Evolutionary conservation across 2,329 filamentous ascomycete species (phyloP), one percentile per base, ranked within the genome.

Genomic region (Sporothrix dimorphospora): DNA sequence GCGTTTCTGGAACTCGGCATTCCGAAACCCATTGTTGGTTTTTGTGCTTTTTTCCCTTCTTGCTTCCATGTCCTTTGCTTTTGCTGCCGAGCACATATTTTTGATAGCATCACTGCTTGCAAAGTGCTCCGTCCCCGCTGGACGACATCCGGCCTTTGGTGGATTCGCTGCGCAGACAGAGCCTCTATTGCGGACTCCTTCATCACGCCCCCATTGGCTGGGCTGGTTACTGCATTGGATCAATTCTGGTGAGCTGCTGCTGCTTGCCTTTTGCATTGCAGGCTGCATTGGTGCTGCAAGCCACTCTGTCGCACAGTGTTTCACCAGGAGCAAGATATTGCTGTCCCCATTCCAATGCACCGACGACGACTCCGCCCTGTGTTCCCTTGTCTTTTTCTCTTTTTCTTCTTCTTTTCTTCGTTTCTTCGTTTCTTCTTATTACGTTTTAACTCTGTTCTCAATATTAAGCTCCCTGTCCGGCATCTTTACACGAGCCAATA

Each of bases 171-270:
- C 45, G 59, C 59, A 63, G 59, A 42, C 21, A 42, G 59, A 63
- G 42, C 42, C 45, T 34, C 61, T 21, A 45, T 14, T 11, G 11
- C 4, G 5, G n/a, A 19, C 59, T n/a, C 24, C 21, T 47, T 42
- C 34, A n/a, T 9, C 38, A 65, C 5, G 5, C 14, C 4, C 42
- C 45, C 19, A 51, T 67, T 67, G 65, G 65, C 65, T 67, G 65
- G 42, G 45, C 65, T 67, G 65, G 45, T 51, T 67, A 67, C 65
- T 67, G 65, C 27, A 38, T 51, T 67, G 27, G 65, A 51, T 12
- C 45, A 40, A 11, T 12, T 4, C 27, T 30, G 8, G 30, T 34
- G 30, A 34, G 30, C 21, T 65, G n/a, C 59, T 45, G 38, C 38
- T 45, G n/a, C 59, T 65, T 45, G 59, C 38, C 45, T 14, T 27